Evolutionary conservation across 2,329 filamentous ascomycete genomes (phyloP), one percentile per base, ranked within the genome.

Genomic region (Penicillium sp.): DNA sequence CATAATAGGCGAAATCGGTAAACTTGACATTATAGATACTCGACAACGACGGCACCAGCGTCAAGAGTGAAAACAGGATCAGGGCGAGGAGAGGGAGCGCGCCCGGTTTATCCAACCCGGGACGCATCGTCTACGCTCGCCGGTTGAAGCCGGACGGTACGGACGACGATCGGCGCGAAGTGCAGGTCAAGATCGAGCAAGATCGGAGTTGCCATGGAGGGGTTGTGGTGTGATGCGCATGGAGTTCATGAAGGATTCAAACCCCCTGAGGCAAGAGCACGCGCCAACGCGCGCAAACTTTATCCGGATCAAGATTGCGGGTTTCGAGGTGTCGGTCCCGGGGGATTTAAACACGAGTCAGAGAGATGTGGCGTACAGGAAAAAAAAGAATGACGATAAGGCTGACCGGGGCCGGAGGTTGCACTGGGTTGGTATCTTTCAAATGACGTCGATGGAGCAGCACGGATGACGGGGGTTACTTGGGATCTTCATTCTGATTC

Each of bases 51-150:
- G 59, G 57, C 25, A 57, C 56, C 37, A 64, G 38, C 18, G 53
- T 62, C 35, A 63, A 47, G 23, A 64, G 46, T 30, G 56, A 57
- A 37, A 63, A 60, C 27, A 61, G 38, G 36, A 62, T 26, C 37
- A 63, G 43, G 32, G 50, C 54, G 20, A 64, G 48, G 35, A 62
- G 55, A 42, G 60, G 56, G 37, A 62, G 52, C 29, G 59, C 54
- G 45, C 57, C 56, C 40, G 58, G 51, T 52, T 59, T 61, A 35
- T 52, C 50, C 36, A 63, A 38, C 35, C 58, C 58, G 40, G 58
- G 56, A 45, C 58, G 54, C 60, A 63, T 63, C 33, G 46, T 62
- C 50, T 50, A 49, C 30, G 33, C 57, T 94, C 52, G 92, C 87
- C 66, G 88, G 86, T 90, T 40, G 37, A 39, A 36, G 28, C 39